Percentiles rank a stretch among this genome's conserved stretches.
phyloP scores from a whole-genome alignment of 2,329 filamentous ascomycete genomes.

The Fusarium pseudoanthophilum region DNA sequence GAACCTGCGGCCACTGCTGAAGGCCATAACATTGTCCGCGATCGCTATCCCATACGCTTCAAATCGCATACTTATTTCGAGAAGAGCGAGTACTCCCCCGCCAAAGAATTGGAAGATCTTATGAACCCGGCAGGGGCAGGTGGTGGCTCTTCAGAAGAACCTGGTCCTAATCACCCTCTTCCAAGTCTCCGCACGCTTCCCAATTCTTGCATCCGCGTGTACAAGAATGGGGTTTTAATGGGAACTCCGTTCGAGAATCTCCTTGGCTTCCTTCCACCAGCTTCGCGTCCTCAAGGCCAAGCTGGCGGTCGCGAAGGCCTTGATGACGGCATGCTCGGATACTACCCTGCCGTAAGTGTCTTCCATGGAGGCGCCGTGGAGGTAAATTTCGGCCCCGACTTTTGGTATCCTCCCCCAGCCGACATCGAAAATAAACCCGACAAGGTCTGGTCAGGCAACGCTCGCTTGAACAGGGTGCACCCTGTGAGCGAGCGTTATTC shows the following conservation, averaged over 20 bases:
- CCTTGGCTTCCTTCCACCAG: conserved; percentile 89
- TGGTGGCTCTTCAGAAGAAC: conserved; percentile 64
- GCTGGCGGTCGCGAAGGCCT: conserved; percentile 84
- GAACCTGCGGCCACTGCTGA: conserved; percentile 64
- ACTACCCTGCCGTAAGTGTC: conserved; percentile 92
- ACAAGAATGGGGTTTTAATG: conserved; percentile 89
- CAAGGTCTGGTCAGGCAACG: conserved; percentile 51
- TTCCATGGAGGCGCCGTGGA: conserved; percentile 92
- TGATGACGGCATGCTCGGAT: conserved; percentile 94
- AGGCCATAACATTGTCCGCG: conserved; percentile 85
- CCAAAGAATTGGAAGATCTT: conserved; percentile 87
- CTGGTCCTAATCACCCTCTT: conserved; percentile 76
- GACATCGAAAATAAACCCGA: conserved; percentile 61
- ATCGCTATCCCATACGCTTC: conserved; percentile 93
- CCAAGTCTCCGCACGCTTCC: conserved; percentile 87
- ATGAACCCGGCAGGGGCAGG: conserved; percentile 69
- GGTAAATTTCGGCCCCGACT: conserved; percentile 92
- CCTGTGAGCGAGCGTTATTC: conserved; percentile 82
- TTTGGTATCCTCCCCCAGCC: conserved; percentile 84
- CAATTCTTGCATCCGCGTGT: conserved; percentile 85
- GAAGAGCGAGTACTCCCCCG: conserved; percentile 86
- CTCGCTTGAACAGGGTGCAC: conserved; percentile 54
- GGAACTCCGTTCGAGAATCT: conserved; percentile 90
- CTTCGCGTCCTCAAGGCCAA: conserved; percentile 77
- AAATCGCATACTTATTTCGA: conserved; percentile 96